Base-by-base conservation (phyloP, 352 stramenopile genomes). In the Phytopythium helicoides region DNA sequence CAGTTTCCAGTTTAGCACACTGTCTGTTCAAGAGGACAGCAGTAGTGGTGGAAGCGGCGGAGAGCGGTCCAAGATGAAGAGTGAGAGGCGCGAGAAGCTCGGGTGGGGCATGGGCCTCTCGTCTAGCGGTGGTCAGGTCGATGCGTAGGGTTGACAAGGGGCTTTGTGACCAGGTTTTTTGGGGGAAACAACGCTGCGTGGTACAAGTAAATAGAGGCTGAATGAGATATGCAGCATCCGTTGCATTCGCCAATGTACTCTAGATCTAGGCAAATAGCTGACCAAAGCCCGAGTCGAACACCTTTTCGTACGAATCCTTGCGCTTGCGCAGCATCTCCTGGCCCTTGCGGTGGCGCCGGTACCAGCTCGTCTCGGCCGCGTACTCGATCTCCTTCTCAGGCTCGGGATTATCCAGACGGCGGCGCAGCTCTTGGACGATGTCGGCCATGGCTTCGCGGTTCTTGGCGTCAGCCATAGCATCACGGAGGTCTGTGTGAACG, bases 91-190 rank as follows among this genome's bases (percentile, higher is more conserved):
- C 8, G 62, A 53, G 11, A 92, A 88, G 63, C 68, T 92, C 9
- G 82, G 63, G n/a, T 92, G 82, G 82, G 82, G 82, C 23, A 92
- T 92, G 82, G 82, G 82, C 2, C 70, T 92, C 22, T 74, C 63
- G 40, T 66, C 60, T 14, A 47, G 18, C 21, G 6, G 1, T 15
- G 28, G 22, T 15, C 6, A 31, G 16, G 41, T 22, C 41, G 12
- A 38, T 12, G 25, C 44, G n/a, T 38, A 50, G 26, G 44, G 26
- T 14, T 26, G 16, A 22, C 35, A 10, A 48, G 40, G 38, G 38
- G 9, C 4, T 14, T 44, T 11, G 38, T n/a, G 38, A 1, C 18
- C n/a, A 25, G 38, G 23, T 44, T 38, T 12, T 28, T 18, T 34
- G 21, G 31, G 23, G 12, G 15, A 23, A 45, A 25, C 9, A 25